Base-by-base conservation (phyloP, 2,329 filamentous ascomycete genomes). In the Alternaria ethzedia region DNA sequence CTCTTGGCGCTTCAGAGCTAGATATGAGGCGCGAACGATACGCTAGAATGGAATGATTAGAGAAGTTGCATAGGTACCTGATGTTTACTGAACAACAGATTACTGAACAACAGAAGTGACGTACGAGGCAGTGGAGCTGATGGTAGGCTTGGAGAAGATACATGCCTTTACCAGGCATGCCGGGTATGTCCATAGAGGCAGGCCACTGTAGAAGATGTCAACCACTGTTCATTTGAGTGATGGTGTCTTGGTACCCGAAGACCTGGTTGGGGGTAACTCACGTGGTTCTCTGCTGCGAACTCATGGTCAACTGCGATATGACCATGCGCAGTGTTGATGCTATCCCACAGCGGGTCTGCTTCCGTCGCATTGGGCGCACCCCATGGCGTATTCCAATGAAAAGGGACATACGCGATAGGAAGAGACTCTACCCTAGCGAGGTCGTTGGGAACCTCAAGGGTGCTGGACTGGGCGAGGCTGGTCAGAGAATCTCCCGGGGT, bases 231-330 rank as follows among this genome's bases (percentile, higher is more conserved):
- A 5, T 13, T 6, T 44, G 3, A 23, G 5, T 15, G 12, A 36
- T 20, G 15, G 36, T 46, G 28, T 52, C 30, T 12, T 41, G 5
- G 9, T 41, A 17, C 11, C 30, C 49, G n/a, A 13, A 10, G 3
- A 41, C 12, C 26, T 15, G n/a, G 21, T 20, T 15, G 28, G 30
- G 13, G 30, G n/a, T 43, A 20, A 64, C 59, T 70, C 59, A 63
- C 61, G 50, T 49, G 44, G 21, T 63, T 70, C 51, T 47, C 43
- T 21, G 57, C 57, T 4, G 74, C 74, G 66, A 66, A 72, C 45
- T 68, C 20, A 12, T 63, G 65, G 49, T 76, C 74, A 15, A 76
- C 63, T 12, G 74, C 70, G 15, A 77, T 66, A 50, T 75, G 68
- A 20, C 74, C 74, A 54, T 77, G 74, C 13, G 72, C 61, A 8